Conservation (phyloP, 73 alveolate species). For the Loxodes magnus region DNA sequence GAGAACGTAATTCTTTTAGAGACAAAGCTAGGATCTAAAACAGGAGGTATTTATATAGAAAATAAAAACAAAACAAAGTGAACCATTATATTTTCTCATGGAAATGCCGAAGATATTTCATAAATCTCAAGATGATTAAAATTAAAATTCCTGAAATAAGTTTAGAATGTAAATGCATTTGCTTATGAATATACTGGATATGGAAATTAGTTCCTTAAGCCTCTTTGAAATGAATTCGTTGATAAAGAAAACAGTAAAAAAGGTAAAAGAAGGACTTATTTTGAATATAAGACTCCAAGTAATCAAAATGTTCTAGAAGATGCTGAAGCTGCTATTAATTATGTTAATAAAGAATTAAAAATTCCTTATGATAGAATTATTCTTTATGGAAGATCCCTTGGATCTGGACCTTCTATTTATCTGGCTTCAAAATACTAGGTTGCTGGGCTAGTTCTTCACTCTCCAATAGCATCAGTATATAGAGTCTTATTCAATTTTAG, state of each 20-base stretch:
- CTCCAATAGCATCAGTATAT: conserved; percentile 39
- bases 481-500: conserved; percentile 65
- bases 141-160: conserved; percentile 1
- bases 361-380: conserved; percentile 33
- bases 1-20: neutral
- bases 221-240: no score
- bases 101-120: conserved; percentile 55
- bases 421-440: conserved; percentile 59
- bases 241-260: no score
- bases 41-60: conserved; percentile 6
- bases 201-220: conserved; percentile 14
- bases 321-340: conserved; percentile 56
- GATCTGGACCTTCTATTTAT: conserved; percentile 70
- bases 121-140: conserved; percentile 23
- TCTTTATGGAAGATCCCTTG: conserved; percentile 63
- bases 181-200: conserved; percentile 44
- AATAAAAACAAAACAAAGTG: conserved; percentile 23
- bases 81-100: conserved; percentile 50
- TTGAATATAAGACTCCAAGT: no score
- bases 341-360: conserved; percentile 35
- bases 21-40: neutral
- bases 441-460: conserved; percentile 58
- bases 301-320: conserved; percentile 48
- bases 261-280: no score
- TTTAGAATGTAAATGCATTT: conserved; percentile 24